Evolutionary conservation across 2,329 filamentous ascomycete species (phyloP), one percentile per base, ranked within the genome.

Genomic region (Penicillium psychrosexuale): DNA sequence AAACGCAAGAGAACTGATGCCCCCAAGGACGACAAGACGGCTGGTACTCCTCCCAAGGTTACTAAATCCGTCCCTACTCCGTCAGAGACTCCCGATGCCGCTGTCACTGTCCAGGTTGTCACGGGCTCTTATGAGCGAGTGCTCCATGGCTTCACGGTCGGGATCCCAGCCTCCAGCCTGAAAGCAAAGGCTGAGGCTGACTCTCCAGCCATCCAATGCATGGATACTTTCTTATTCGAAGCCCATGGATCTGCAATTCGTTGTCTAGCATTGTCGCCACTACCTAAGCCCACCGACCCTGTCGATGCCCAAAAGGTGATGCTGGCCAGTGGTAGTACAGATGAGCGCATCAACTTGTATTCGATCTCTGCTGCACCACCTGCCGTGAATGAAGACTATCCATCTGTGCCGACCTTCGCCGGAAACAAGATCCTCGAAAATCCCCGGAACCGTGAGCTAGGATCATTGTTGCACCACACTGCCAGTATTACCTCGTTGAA

Each of bases 311-410:
- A 90, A 69, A 96, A 94, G 71, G 83, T 96, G 47, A 87, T 94
- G 63, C 84, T 99, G 46, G 94, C 94, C 12, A 96, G 89, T 9
- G 94, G 94, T 63, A 88, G 89, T 72, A 95, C 90, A 24, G 94
- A 99, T 74, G 91, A 97, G 76, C 86, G 91, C 59, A 90, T 99
- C 77, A 97, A 99, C 70, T 82, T 99, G 51, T 99, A 96, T 80
- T 91, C 87, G 57, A 79, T 99, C 52, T 96, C 92, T 12, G 85
- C 82, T 27, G 84, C 85, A 63, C 84, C 84, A 51, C 85, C 82
- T 55, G 81, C 72, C 64, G 76, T 75, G 61, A 84, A 77, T 69
- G 77, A 80, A 59, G 66, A 80, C 59, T 82, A 84, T 47, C 77
- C 80, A 3, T 75, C 82, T 2, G 78, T 92, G 47, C 87, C 88